Conservation (phyloP, 2,329 filamentous ascomycete species). For the Sclerotinia nivalis region DNA sequence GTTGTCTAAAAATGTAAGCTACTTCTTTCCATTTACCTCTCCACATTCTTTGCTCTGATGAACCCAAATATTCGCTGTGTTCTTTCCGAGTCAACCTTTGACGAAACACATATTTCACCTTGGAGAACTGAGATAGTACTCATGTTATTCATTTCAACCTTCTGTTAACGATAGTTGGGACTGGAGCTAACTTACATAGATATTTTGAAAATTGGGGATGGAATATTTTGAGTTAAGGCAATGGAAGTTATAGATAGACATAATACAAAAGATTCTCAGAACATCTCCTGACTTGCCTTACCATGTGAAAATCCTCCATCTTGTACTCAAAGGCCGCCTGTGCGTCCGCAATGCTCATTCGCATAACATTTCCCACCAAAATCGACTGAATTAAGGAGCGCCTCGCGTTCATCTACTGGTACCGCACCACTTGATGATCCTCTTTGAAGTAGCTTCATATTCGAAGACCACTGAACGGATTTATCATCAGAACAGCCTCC, state of each 20-base stretch:
- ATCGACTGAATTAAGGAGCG: no score
- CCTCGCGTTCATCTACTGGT: no score
- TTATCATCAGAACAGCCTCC: no score
- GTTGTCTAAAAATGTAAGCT: conserved; percentile 17
- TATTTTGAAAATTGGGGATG: neutral
- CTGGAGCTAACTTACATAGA: conserved; percentile 2
- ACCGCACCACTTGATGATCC: no score
- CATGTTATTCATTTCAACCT: conserved; percentile 8
- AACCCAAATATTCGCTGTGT: conserved; percentile 43
- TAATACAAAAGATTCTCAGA: neutral
- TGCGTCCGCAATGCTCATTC: no score
- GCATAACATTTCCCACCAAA: neutral
- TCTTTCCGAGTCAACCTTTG: conserved; percentile 42
- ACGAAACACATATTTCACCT: conserved; percentile 44
- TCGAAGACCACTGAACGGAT: no score
- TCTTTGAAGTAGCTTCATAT: no score
- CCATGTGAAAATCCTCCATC: neutral
- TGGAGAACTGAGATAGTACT: conserved; percentile 43
- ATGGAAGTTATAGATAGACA: neutral
- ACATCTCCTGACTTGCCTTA: neutral
- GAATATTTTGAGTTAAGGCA: no score
- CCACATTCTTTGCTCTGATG: conserved; percentile 39
- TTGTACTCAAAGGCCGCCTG: no score
- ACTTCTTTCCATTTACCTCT: neutral
- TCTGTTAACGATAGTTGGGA: neutral